Evolutionary conservation across 2,329 filamentous ascomycete genomes (phyloP).

Genomic region (Curvularia verruculosa): DNA sequence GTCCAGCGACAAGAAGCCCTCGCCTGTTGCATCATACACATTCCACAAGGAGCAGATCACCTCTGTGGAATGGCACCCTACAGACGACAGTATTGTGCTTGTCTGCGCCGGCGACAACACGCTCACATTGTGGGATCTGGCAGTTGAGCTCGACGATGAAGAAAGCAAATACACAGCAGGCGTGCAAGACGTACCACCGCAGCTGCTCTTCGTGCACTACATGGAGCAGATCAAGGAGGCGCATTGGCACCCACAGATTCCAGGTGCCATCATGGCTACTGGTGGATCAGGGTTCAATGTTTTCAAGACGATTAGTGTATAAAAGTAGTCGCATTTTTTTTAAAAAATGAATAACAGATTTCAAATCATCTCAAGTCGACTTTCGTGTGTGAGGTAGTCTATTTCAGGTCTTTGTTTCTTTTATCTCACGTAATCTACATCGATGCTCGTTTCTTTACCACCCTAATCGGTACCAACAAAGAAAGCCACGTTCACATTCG

Average conservation of each 20-base stretch:
- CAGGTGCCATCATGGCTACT: slow-evolving; percentile 85
- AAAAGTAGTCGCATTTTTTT: slow-evolving; percentile 13
- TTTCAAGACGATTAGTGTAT: slow-evolving; percentile 52
- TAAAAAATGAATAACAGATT: not conserved
- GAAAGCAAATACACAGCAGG: slow-evolving; percentile 90
- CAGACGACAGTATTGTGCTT: slow-evolving; percentile 92
- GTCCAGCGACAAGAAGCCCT: slow-evolving; percentile 60
- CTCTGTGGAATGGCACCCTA: slow-evolving; percentile 95
- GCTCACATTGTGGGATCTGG: slow-evolving; percentile 93
- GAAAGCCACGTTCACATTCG: not conserved
- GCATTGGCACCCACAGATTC: slow-evolving; percentile 97
- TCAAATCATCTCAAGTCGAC: not conserved
- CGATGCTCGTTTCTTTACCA: not conserved
- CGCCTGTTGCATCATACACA: slow-evolving; percentile 87
- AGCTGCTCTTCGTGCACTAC: slow-evolving; percentile 95
- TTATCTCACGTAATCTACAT: not conserved
- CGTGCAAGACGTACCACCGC: slow-evolving; percentile 87
- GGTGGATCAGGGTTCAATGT: slow-evolving; percentile 79
- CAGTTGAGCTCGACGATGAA: slow-evolving; percentile 95
- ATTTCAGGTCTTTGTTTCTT: not conserved
- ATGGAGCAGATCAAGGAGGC: slow-evolving; percentile 93
- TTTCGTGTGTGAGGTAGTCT: not conserved
- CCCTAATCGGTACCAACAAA: not conserved
- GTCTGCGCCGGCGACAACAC: slow-evolving; percentile 94
- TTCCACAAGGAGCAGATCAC: slow-evolving; percentile 98